Evolutionary conservation across 495 filamentous ascomycete species (phyloP).

Genomic region (Hyaloscypha hepaticicola): DNA sequence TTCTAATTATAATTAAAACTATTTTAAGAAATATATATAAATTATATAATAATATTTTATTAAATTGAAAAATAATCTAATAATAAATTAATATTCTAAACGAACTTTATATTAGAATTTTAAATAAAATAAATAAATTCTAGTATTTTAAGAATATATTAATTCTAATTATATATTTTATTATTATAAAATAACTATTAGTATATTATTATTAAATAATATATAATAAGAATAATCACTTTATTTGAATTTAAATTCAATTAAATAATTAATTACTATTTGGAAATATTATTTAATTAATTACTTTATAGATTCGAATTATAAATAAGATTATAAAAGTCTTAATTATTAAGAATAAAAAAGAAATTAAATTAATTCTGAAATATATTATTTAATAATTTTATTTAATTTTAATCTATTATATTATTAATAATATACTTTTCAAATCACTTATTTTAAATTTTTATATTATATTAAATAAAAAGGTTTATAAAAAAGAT

Average conservation of each 20-base stretch:
- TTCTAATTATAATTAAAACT: constrained; percentile 6
- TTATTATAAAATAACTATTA: constrained; percentile 5
- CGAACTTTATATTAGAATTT: constrained; percentile 11
- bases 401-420: constrained; percentile 19
- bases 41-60: constrained; percentile 14
- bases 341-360: no score
- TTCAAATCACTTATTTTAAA: constrained; percentile 15
- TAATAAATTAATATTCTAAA: constrained; percentile 12
- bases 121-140: neutral
- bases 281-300: constrained; percentile 13
- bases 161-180: neutral
- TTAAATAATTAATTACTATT: constrained; percentile 6
- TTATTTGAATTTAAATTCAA: neutral
- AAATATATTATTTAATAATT: constrained; percentile 20
- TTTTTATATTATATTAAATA: constrained; percentile 20
- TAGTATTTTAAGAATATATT: neutral
- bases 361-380: constrained; percentile 8
- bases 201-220: constrained; percentile 12
- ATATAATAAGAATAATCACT: constrained; percentile 2
- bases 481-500: constrained; percentile 12
- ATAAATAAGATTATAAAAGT: no score
- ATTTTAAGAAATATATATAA: constrained; percentile 15
- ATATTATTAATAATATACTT: constrained; percentile 15
- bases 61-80: constrained; percentile 17
- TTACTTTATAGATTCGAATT: neutral